Conservation (phyloP, 768 basidiomycete genomes). For the Trametopsis cervina region DNA sequence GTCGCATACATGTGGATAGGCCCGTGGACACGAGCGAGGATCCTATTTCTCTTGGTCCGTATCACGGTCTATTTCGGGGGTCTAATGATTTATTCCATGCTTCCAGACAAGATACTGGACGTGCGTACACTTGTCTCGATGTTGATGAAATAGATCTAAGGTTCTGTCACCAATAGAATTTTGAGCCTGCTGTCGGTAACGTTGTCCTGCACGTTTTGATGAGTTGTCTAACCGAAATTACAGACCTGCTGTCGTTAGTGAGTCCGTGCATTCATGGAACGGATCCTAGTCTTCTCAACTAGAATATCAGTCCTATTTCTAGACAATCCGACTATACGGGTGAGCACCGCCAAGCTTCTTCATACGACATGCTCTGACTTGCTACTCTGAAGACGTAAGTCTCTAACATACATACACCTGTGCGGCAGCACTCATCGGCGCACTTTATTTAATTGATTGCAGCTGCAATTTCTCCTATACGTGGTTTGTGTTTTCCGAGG, state of each 20-base stretch:
- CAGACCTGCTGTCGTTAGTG: background rate
- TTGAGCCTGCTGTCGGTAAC: background rate
- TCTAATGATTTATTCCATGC: background rate
- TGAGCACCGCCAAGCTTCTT: too few relatives aligned
- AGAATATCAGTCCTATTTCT: too few relatives aligned
- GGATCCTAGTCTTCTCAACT: too few relatives aligned
- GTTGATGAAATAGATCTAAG: background rate
- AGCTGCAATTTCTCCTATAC: slow-evolving; percentile 5
- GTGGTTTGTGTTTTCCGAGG: slow-evolving; percentile 6
- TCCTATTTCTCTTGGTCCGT: slow-evolving; percentile 4
- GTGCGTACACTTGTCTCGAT: background rate
- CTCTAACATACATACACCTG: too few relatives aligned
- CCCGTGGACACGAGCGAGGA: background rate
- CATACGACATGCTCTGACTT: too few relatives aligned
- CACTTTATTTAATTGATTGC: too few relatives aligned
- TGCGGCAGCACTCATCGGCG: too few relatives aligned
- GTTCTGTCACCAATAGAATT: too few relatives aligned
- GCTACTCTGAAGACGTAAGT: background rate
- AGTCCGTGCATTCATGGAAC: background rate
- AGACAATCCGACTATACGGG: too few relatives aligned
- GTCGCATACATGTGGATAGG: slow-evolving; percentile 2
- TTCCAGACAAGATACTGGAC: background rate
- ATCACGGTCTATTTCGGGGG: background rate
- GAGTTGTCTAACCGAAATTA: background rate
- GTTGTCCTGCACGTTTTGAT: background rate